These are phyloP conservation scores for Apiospora pterosperma DNA, from an alignment of 2,329 filamentous ascomycete species.

Conservation along the genomic window DNA sequence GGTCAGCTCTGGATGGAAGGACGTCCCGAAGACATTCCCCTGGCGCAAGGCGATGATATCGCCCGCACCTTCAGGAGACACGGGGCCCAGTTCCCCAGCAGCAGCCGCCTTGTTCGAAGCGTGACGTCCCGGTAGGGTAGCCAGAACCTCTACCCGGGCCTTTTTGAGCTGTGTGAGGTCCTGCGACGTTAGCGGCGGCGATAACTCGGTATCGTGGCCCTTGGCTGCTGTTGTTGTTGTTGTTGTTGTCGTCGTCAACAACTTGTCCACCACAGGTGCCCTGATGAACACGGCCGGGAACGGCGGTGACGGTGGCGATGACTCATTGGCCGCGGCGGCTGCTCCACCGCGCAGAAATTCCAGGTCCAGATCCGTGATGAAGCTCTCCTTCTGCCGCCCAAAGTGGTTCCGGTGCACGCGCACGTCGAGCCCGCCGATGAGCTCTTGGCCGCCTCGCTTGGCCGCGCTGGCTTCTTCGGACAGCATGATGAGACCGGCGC, in stretches of 20 bases:
- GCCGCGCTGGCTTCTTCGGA: conserved; percentile 83
- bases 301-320: conserved; percentile 28
- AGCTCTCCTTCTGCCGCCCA: conserved; percentile 88
- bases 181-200: background rate
- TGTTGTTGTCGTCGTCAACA: conserved; percentile 60
- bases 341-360: conserved; percentile 56
- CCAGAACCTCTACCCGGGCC: conserved; percentile 46
- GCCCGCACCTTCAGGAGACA: conserved; percentile 44
- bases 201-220: conserved; percentile 25
- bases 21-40: conserved; percentile 89
- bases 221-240: conserved; percentile 22
- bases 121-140: conserved; percentile 41
- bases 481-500: conserved; percentile 88
- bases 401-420: conserved; percentile 93
- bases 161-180: conserved; percentile 7
- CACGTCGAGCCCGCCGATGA: conserved; percentile 89
- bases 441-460: conserved; percentile 86
- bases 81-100: conserved; percentile 21
- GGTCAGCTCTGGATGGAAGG: conserved; percentile 93
- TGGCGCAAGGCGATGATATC: conserved; percentile 89
- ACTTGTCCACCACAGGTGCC: conserved; percentile 85
- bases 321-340: background rate
- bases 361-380: conserved; percentile 71
- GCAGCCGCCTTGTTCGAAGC: conserved; percentile 34
- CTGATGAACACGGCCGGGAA: conserved; percentile 91